phyloP scores from a whole-genome alignment of 2,329 filamentous ascomycete genomes.

The Aspergillus transmontanensis region DNA sequence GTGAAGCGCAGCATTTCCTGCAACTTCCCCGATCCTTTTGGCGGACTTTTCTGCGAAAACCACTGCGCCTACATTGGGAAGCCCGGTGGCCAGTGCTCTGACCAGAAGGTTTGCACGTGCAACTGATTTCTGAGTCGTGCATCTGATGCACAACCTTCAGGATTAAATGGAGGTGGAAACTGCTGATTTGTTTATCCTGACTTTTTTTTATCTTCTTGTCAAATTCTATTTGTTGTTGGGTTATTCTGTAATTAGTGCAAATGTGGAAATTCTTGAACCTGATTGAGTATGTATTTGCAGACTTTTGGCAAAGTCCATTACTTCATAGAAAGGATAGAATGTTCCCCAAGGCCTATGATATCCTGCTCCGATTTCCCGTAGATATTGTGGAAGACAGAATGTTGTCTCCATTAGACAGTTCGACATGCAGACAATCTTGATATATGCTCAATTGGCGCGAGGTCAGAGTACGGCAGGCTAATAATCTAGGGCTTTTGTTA shows the following conservation, averaged over 20 bases:
- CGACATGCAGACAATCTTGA: too few relatives aligned
- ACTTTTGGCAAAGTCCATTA: too few relatives aligned
- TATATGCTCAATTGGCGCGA: too few relatives aligned
- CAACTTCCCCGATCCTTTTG: background rate
- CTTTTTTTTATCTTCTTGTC: background rate
- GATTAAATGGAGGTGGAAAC: background rate
- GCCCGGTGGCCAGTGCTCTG: slow-evolving; percentile 8
- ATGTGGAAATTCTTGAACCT: background rate
- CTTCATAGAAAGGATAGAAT: too few relatives aligned
- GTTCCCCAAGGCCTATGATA: too few relatives aligned
- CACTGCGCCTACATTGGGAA: slow-evolving; percentile 7
- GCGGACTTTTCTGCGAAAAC: slow-evolving; percentile 3
- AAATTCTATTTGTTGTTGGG: background rate
- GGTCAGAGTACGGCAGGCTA: too few relatives aligned
- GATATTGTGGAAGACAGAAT: too few relatives aligned
- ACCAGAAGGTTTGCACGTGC: background rate
- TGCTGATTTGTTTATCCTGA: background rate
- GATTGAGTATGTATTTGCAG: background rate
- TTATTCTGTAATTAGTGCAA: background rate
- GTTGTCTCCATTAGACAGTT: too few relatives aligned
- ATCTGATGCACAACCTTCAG: background rate
- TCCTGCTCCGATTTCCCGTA: too few relatives aligned
- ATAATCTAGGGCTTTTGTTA: too few relatives aligned
- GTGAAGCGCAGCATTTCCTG: slow-evolving; percentile 8
- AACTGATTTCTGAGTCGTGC: background rate